Base-by-base conservation (phyloP, 208 protist species). In the Leishmania braziliensis region DNA sequence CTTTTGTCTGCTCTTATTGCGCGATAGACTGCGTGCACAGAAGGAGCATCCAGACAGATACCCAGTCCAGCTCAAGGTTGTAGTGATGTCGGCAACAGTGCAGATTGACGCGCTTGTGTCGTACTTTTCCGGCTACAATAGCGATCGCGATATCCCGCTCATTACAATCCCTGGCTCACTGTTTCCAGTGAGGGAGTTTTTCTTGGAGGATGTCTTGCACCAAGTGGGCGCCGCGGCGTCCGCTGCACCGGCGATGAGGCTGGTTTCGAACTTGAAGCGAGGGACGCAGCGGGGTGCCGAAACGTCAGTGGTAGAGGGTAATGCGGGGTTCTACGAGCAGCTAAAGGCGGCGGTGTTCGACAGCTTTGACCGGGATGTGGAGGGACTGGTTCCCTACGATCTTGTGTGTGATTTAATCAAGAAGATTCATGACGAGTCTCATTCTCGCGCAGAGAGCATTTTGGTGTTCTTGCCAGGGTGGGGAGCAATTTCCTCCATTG, bases 51-150 rank as follows among this genome's bases (percentile, higher is more conserved):
- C 84, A 16, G 79, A 86, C 33, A 83, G 60, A 9, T 93, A 81
- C 73, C 84, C 86, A 50, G 53, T 89, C 29, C 83, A 91, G 69
- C 76, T 97, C 83, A 99, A 99, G 84, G 89, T 99, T 48, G 97
- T 99, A 69, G 97, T 99, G 62, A 99, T 99, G 79, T 99, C 98
- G 16, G 99, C 99, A 6, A 96, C 95, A 29, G 83, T 96, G 78
- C 91, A 96, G 74, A 89, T 96, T 62, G 88, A 95, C 23, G 84
- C 88, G 23, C 82, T 97, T 43, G 80, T 86, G n/a, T 84, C 86
- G 14, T 97, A 97, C 85, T 96, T 96, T 83, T 53, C 63, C 5
- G 78, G 80, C 26, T 83, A 71, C 68, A 92, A 90, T 81, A 53
- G 69, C 68, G 76, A 65, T 1, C 79, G 77, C 50, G 33, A 71